Percentiles rank a stretch among this genome's conserved stretches.
These are phyloP conservation scores for Pestalotiopsis sp. DNA, from an alignment of 2,329 filamentous ascomycete species.

Conservation along the genomic window DNA sequence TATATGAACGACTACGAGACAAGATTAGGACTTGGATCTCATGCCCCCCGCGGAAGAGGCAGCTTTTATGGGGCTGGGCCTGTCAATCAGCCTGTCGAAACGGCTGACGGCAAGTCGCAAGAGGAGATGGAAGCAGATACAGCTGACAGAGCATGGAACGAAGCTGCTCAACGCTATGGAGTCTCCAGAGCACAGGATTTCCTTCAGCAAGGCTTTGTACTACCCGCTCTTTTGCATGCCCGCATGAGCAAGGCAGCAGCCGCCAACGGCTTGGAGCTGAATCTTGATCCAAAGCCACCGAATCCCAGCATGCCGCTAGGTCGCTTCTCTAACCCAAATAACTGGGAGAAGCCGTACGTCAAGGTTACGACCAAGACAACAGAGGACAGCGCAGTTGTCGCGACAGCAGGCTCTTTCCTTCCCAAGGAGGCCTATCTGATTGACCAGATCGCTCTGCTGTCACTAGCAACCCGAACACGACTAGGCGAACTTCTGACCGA, in stretches of 20 bases:
- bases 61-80: slow-evolving; percentile 65
- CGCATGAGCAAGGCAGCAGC: slow-evolving; percentile 58
- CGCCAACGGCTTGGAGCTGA: slow-evolving; percentile 57
- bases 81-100: slow-evolving; percentile 62
- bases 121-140: slow-evolving; percentile 66
- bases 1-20: slow-evolving; percentile 67
- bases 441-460: slow-evolving; percentile 81
- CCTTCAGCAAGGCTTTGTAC: slow-evolving; percentile 67
- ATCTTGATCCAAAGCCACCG: slow-evolving; percentile 50
- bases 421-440: slow-evolving; percentile 74
- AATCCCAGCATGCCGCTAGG: slow-evolving; percentile 42
- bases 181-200: slow-evolving; percentile 67
- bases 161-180: slow-evolving; percentile 62
- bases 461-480: slow-evolving; percentile 79
- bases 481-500: slow-evolving; percentile 77
- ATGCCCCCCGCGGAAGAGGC: slow-evolving; percentile 53
- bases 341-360: slow-evolving; percentile 52
- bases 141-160: slow-evolving; percentile 65
- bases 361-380: slow-evolving; percentile 56
- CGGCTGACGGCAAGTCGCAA: slow-evolving; percentile 47
- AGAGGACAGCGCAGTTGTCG: slow-evolving; percentile 60
- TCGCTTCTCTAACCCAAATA: slow-evolving; percentile 48
- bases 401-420: slow-evolving; percentile 68
- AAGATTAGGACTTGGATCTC: slow-evolving; percentile 54
- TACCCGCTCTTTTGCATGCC: slow-evolving; percentile 60